A percentile compares a stretch with the other conserved stretches of the same genome.
Conservation (phyloP, 345 rosid species). For the Conringia planisiliqua region DNA sequence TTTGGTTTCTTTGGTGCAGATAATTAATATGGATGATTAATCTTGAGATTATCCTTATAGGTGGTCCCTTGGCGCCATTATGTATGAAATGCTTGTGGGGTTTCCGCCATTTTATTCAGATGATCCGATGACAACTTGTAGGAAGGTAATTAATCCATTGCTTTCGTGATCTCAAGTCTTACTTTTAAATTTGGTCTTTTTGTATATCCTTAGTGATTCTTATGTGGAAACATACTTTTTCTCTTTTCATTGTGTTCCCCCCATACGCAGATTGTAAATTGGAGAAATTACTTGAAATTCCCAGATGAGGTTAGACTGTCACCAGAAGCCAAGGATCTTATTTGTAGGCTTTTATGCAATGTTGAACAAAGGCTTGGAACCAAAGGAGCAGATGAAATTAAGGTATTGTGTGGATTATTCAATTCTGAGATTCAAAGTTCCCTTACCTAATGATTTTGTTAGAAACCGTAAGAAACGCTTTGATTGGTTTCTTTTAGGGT, state of each 20-base stretch:
- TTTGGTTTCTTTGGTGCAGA: constrained; percentile 5
- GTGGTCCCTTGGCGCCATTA: constrained; percentile 99
- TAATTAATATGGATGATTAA: constrained; percentile 14
- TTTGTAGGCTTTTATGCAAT: constrained; percentile 83
- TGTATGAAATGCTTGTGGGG: constrained; percentile 99
- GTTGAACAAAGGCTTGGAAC: constrained; percentile 93
- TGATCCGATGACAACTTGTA: constrained; percentile 96
- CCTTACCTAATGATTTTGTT: neutral
- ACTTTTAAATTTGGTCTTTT: neutral
- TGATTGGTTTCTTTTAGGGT: constrained; percentile 46
- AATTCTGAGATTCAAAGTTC: constrained; percentile 26
- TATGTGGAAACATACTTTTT: neutral
- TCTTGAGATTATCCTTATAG: constrained; percentile 40
- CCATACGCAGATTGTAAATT: constrained; percentile 75
- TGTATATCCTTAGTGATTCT: constrained; percentile 1
- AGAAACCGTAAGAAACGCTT: constrained; percentile 13
- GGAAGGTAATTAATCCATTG: constrained; percentile 60
- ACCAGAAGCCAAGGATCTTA: constrained; percentile 86
- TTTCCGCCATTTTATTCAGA: constrained; percentile 98
- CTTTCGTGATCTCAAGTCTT: neutral
- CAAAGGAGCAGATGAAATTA: constrained; percentile 86
- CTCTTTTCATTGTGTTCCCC: neutral
- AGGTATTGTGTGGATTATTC: constrained; percentile 69
- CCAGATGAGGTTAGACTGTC: constrained; percentile 96
- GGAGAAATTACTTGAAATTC: constrained; percentile 97